Evolutionary conservation across 106 monocot genomes (phyloP).

Genomic region (Amphibolis antarctica): DNA sequence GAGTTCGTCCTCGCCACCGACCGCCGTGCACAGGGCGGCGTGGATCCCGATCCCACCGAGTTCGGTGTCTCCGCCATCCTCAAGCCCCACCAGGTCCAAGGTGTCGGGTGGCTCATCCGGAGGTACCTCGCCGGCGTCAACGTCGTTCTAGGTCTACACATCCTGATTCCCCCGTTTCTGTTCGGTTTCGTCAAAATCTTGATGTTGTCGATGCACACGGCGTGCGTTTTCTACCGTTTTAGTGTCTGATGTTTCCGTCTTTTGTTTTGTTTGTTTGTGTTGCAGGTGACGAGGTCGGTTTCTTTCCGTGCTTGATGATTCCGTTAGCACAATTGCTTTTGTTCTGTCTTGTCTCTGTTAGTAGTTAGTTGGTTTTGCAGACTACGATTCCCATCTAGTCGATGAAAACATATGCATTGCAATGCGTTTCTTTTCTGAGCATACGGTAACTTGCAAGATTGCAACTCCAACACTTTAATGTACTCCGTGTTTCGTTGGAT

Average conservation of each 20-base stretch:
- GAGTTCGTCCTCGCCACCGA: conserved; percentile 56
- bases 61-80: conserved; percentile 54
- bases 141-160: conserved; percentile 60
- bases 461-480: too few species aligned
- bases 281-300: conserved; percentile 79
- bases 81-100: conserved; percentile 85
- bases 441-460: too few species aligned
- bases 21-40: conserved; percentile 1
- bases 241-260: neutral
- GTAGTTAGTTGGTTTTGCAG: too few species aligned
- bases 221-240: neutral
- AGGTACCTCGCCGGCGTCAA: conserved; percentile 84
- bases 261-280: conserved; percentile 8
- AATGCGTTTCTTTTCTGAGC: too few species aligned
- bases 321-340: neutral
- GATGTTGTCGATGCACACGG: neutral
- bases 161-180: neutral
- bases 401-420: too few species aligned
- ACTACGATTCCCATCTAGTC: too few species aligned
- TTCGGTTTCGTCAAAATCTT: neutral
- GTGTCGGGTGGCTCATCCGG: conserved; percentile 76
- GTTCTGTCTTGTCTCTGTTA: neutral
- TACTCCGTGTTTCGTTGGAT: too few species aligned
- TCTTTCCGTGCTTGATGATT: neutral
- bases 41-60: conserved; percentile 14